phyloP scores from a whole-genome alignment of 1,284 basidiomycete genomes.

The Cryptococcus sp. region DNA sequence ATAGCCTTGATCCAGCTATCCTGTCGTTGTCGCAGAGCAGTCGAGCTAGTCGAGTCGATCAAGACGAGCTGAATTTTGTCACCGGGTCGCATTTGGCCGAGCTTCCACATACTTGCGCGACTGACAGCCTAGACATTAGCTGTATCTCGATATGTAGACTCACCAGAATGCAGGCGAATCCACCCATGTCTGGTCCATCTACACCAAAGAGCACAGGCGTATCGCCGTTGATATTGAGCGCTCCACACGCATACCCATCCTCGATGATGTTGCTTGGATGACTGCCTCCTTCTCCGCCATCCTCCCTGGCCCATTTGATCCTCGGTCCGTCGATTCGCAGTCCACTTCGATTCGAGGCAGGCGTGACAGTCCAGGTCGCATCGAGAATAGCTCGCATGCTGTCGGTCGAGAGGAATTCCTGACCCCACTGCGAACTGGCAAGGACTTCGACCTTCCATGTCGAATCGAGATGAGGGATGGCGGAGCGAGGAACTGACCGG shows the following conservation, averaged over 20 bases:
- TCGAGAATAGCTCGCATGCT: conserved; percentile 20
- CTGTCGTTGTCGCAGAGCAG: conserved; percentile 21
- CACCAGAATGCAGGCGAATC: conserved; percentile 22
- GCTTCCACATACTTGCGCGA: conserved; percentile 22
- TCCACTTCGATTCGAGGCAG: conserved; percentile 41
- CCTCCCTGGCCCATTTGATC: conserved; percentile 57
- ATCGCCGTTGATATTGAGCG: background rate
- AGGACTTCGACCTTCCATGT: conserved; percentile 13
- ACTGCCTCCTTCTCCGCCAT: conserved; percentile 64
- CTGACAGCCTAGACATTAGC: conserved; percentile 24
- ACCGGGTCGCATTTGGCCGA: conserved; percentile 38
- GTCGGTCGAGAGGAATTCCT: background rate
- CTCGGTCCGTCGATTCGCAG: conserved; percentile 47
- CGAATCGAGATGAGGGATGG: conserved; percentile 4
- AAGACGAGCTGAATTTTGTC: conserved; percentile 26
- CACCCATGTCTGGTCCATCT: conserved; percentile 19
- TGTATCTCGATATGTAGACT: conserved; percentile 15
- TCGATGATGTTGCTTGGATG: conserved; percentile 68
- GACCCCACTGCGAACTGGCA: conserved; percentile 11
- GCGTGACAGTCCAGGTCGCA: conserved; percentile 34
- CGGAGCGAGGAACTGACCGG: background rate
- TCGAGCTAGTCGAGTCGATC: background rate
- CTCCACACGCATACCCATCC: conserved; percentile 37
- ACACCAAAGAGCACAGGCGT: conserved; percentile 1
- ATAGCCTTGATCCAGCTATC: conserved; percentile 6